Percentiles rank a stretch among this genome's conserved stretches.
phyloP scores from a whole-genome alignment of 345 rosid genomes.

The Camelina sativa region DNA sequence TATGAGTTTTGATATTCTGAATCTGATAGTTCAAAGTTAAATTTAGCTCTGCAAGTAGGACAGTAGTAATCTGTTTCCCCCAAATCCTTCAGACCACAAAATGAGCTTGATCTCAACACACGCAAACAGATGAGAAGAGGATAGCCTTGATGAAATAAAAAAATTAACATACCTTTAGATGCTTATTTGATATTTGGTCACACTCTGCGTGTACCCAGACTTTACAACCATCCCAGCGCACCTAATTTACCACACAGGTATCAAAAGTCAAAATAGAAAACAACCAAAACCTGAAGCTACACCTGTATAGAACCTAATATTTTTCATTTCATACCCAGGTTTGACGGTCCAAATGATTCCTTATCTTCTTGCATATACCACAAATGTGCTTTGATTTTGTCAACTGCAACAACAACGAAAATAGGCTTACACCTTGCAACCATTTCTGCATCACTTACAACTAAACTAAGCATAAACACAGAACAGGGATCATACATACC shows the following conservation, averaged over 20 bases:
- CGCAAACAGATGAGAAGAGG: constrained; percentile 20
- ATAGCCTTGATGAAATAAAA: constrained; percentile 20
- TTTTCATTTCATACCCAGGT: constrained; percentile 67
- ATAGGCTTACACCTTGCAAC: constrained; percentile 20
- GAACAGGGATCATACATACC: constrained; percentile 51
- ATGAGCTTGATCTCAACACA: constrained; percentile 36
- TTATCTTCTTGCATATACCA: constrained; percentile 85
- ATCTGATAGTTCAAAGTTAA: constrained; percentile 91
- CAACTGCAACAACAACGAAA: constrained; percentile 56
- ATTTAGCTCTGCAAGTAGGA: constrained; percentile 86
- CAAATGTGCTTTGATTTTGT: constrained; percentile 79
- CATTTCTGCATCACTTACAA: constrained; percentile 3
- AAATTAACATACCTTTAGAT: constrained; percentile 61
- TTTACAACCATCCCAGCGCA: constrained; percentile 93
- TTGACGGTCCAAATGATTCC: constrained; percentile 80
- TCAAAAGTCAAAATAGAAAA: constrained; percentile 25
- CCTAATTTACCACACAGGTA: constrained; percentile 49
- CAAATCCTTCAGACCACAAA: constrained; percentile 60
- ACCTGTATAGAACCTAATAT: constrained; percentile 17
- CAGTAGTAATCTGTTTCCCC: constrained; percentile 79
- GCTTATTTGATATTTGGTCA: constrained; percentile 67
- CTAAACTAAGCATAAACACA: constrained; percentile 24
- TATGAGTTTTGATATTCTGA: constrained; percentile 66
- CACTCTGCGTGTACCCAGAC: constrained; percentile 94
- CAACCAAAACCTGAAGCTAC: constrained; percentile 14